Base-by-base conservation (phyloP, 441 rosid genomes). In the Dalechampia spathulata region DNA sequence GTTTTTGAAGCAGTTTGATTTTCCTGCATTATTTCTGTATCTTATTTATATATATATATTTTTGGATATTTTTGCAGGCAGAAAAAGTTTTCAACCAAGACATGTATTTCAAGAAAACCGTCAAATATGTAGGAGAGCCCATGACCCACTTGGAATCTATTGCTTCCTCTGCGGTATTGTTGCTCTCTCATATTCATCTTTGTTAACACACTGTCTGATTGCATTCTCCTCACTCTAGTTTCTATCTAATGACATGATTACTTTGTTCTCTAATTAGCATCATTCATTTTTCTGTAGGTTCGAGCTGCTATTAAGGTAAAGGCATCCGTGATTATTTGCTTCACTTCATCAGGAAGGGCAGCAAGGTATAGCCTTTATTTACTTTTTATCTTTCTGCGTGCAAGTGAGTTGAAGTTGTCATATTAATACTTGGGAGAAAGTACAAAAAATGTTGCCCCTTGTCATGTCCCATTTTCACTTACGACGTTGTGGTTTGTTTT, bases 41-140 rank as follows among this genome's bases (percentile, higher is more conserved):
- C n/a, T n/a, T n/a, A n/a, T n/a, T n/a, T n/a, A n/a, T n/a, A n/a
- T n/a, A n/a, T n/a, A n/a, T n/a, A n/a, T n/a, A n/a, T n/a, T n/a
- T n/a, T n/a, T n/a, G n/a, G n/a, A n/a, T n/a, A n/a, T n/a, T n/a
- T n/a, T 6, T 55, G 53, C 28, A 94, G 99, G 93, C 96, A 13
- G 97, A 94, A 69, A 94, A 90, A 81, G 96, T 87, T 67, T 94
- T 90, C 79, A 90, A 94, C 63, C 95, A 90, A 66, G 99, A 90
- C 68, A 38, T 83, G 50, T 93, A 81, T 76, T 90, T 85, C 78
- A 93, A 93, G 83, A 90, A 75, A 74, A 87, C 96, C 9, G 93
- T 87, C 64, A 90, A 93, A 68, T 81, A 70, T 76, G 95, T 85
- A 53, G 99, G 96, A 58, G 97, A 93, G 77, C 94, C 97, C 21